Evolutionary conservation across 139 green algal genomes (phyloP).

Genomic region (Choricystis sp.): DNA sequence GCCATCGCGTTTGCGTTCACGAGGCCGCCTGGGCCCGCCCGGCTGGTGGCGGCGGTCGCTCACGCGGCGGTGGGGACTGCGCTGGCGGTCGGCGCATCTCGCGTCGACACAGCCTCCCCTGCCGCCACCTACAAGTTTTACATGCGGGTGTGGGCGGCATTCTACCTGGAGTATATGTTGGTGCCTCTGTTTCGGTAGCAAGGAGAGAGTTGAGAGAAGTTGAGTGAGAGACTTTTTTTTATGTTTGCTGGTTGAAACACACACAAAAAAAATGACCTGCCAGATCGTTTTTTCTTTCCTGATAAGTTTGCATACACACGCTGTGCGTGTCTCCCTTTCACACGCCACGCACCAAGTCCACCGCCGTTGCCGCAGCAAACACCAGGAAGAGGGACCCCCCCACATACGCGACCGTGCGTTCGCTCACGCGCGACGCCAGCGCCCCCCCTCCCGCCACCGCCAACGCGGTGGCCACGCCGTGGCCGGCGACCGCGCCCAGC

Average conservation of each 20-base stretch:
- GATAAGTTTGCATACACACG: background rate
- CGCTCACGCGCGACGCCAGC: slow-evolving; percentile 39
- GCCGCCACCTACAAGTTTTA: slow-evolving; percentile 22
- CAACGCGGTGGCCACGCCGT: slow-evolving; percentile 70
- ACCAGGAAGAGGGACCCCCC: slow-evolving; percentile 77
- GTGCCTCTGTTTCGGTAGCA: slow-evolving; percentile 53
- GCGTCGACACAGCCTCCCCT: slow-evolving; percentile 29
- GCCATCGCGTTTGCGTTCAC: background rate
- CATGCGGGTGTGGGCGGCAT: slow-evolving; percentile 70
- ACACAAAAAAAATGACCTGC: background rate
- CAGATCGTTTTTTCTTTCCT: slow-evolving; percentile 5
- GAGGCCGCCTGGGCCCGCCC: background rate
- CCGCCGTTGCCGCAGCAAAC: slow-evolving; percentile 62
- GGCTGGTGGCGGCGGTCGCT: slow-evolving; percentile 15
- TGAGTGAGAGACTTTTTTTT: background rate
- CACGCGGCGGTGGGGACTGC: slow-evolving; percentile 25
- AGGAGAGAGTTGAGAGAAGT: background rate
- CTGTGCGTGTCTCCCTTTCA: background rate
- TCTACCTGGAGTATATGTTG: slow-evolving; percentile 81
- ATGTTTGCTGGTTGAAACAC: background rate
- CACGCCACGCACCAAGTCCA: slow-evolving; percentile 41
- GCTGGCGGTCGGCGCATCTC: slow-evolving; percentile 20
- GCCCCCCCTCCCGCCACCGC: slow-evolving; percentile 57
- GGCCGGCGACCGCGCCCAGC: slow-evolving; percentile 62
- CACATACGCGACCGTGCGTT: slow-evolving; percentile 59